phyloP scores from a whole-genome alignment of 2,329 filamentous ascomycete genomes.

The Chaetomium sp. region DNA sequence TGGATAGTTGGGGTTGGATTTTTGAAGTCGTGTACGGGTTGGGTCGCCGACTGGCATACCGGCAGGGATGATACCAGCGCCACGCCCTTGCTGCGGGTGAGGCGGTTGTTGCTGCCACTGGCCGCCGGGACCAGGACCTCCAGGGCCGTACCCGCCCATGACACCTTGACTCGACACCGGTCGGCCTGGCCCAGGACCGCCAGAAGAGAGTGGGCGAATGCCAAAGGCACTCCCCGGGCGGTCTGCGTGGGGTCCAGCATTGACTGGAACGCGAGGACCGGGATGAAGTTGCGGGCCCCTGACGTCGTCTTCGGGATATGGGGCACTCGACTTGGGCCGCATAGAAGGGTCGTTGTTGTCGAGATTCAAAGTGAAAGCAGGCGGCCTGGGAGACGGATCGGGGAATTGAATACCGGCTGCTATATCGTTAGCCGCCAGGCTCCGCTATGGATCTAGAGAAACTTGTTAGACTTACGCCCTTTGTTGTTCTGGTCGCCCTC shows the following conservation, averaged over 20 bases:
- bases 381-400: slow-evolving; percentile 41
- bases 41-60: slow-evolving; percentile 31
- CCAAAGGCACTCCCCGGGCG: slow-evolving; percentile 48
- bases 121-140: slow-evolving; percentile 31
- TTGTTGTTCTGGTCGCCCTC: slow-evolving; percentile 34
- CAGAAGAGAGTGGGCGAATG: slow-evolving; percentile 42
- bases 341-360: slow-evolving; percentile 29
- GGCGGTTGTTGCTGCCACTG: slow-evolving; percentile 12
- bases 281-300: slow-evolving; percentile 37
- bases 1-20: slow-evolving; percentile 28
- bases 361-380: slow-evolving; percentile 48
- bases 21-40: slow-evolving; percentile 34
- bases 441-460: slow-evolving; percentile 4
- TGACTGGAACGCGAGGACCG: slow-evolving; percentile 43
- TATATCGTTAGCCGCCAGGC: slow-evolving; percentile 31
- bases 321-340: slow-evolving; percentile 44
- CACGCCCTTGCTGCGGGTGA: slow-evolving; percentile 14
- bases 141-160: slow-evolving; percentile 41
- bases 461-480: not conserved
- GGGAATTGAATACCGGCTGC: slow-evolving; percentile 40
- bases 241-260: slow-evolving; percentile 41
- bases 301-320: slow-evolving; percentile 50
- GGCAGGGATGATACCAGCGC: slow-evolving; percentile 14
- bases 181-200: slow-evolving; percentile 33
- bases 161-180: slow-evolving; percentile 35